Evolutionary conservation across 495 filamentous ascomycete species (phyloP).

Genomic region (Trichoderma erinaceum): DNA sequence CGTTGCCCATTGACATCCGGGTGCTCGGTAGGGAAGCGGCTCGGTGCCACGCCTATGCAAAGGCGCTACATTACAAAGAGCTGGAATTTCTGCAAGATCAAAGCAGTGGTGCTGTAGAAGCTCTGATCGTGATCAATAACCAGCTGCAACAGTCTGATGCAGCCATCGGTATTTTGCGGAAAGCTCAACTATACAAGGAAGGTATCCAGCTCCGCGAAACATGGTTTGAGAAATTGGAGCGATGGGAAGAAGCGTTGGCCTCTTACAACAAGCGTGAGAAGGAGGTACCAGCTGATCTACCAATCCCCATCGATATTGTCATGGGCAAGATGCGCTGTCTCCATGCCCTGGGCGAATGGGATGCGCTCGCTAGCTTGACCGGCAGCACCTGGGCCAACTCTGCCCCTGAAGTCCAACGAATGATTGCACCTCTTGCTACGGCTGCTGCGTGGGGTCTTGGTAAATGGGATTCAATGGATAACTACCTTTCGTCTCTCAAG

Average conservation of each 20-base stretch:
- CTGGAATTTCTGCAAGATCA: slow-evolving; percentile 97
- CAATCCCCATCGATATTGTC: slow-evolving; percentile 77
- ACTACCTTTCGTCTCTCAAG: slow-evolving; percentile 92
- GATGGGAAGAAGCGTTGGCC: slow-evolving; percentile 95
- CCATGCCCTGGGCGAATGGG: slow-evolving; percentile 96
- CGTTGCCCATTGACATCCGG: slow-evolving; percentile 92
- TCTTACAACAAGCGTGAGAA: slow-evolving; percentile 77
- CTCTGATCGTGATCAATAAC: slow-evolving; percentile 97
- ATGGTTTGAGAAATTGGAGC: slow-evolving; percentile 96
- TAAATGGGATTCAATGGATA: slow-evolving; percentile 97
- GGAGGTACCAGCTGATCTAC: slow-evolving; percentile 53
- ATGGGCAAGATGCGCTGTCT: slow-evolving; percentile 99
- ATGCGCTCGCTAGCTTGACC: slow-evolving; percentile 76
- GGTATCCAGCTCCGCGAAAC: slow-evolving; percentile 87
- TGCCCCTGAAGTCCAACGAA: slow-evolving; percentile 70
- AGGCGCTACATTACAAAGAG: slow-evolving; percentile 97
- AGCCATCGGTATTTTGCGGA: slow-evolving; percentile 91
- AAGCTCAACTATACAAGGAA: slow-evolving; percentile 89
- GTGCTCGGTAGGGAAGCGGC: slow-evolving; percentile 86
- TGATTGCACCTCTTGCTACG: slow-evolving; percentile 86
- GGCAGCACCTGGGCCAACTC: slow-evolving; percentile 92
- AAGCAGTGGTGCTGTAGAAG: slow-evolving; percentile 90
- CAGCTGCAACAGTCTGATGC: slow-evolving; percentile 96
- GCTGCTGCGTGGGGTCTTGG: slow-evolving; percentile 96
- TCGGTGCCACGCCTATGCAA: slow-evolving; percentile 94